Percentiles rank a stretch among this genome's conserved stretches.
These are phyloP conservation scores for Vigna radiata DNA, from an alignment of 306 rosid species.

Conservation along the genomic window DNA sequence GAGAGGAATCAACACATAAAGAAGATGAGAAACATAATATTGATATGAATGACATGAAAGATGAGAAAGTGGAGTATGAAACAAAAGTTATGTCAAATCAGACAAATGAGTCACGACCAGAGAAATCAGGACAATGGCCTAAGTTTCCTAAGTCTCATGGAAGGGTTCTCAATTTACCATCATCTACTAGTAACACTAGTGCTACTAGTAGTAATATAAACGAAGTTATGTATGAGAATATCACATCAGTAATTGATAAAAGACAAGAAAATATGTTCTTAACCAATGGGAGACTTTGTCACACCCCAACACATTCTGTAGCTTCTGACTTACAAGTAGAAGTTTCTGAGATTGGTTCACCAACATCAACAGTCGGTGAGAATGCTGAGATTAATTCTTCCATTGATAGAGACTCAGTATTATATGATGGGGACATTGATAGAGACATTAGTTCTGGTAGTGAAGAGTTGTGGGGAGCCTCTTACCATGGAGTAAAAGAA, in stretches of 20 bases:
- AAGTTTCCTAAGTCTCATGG: constrained; percentile 36
- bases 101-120: constrained; percentile 41
- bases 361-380: constrained; percentile 62
- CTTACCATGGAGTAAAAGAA: constrained; percentile 43
- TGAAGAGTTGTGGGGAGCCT: constrained; percentile 61
- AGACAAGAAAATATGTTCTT: constrained; percentile 51
- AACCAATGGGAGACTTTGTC: constrained; percentile 49
- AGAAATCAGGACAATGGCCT: constrained; percentile 16
- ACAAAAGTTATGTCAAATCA: constrained; percentile 44
- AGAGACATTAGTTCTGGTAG: constrained; percentile 53
- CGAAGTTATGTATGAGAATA: constrained; percentile 46
- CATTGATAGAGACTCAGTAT: constrained; percentile 63
- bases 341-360: constrained; percentile 85
- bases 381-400: constrained; percentile 58
- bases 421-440: constrained; percentile 67
- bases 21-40: constrained; percentile 27
- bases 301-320: constrained; percentile 72
- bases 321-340: constrained; percentile 97
- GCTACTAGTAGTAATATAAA: background rate
- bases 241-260: constrained; percentile 51
- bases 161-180: constrained; percentile 37
- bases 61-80: constrained; percentile 33
- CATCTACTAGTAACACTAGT: constrained; percentile 29
- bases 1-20: constrained; percentile 31
- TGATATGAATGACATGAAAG: constrained; percentile 20